A percentile compares a stretch with the other conserved stretches of the same genome.
Evolutionary conservation across 2,329 filamentous ascomycete species (phyloP).

Genomic region (Cercospora sojina): DNA sequence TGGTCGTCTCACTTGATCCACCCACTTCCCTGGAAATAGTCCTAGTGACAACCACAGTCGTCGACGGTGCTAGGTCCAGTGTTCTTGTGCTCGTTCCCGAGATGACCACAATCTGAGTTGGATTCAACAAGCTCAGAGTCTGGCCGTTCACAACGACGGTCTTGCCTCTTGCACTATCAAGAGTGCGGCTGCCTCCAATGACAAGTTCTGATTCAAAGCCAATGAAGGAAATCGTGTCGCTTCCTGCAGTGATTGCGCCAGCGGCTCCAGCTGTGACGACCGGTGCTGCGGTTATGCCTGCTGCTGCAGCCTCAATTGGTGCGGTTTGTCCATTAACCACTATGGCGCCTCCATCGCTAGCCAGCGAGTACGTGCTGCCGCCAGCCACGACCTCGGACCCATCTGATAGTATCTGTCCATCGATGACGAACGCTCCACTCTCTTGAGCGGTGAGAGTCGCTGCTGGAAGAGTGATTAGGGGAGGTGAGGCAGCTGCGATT

Average conservation of each 20-base stretch:
- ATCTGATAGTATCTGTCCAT: neutral
- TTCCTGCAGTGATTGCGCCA: neutral
- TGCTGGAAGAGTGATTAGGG: neutral
- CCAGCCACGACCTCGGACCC: slow-evolving; percentile 4
- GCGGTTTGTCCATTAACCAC: slow-evolving; percentile 7
- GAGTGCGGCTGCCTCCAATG: neutral
- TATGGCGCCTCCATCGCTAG: slow-evolving; percentile 1
- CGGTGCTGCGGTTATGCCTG: neutral
- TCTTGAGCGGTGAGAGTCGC: neutral
- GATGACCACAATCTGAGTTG: slow-evolving; percentile 2
- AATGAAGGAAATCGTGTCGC: neutral
- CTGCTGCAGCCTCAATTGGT: neutral
- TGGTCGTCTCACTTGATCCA: neutral
- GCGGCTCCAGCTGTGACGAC: neutral
- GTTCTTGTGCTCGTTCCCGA: slow-evolving; percentile 1
- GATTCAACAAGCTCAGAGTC: slow-evolving; percentile 6
- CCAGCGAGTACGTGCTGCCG: slow-evolving; percentile 8
- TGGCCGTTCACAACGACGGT: slow-evolving; percentile 2
- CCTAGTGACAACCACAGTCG: neutral
- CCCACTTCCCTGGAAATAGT: neutral
- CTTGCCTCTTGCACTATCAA: neutral
- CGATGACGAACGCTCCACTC: neutral
- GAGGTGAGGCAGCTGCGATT: neutral
- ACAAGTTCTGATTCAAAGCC: neutral
- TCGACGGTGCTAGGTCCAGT: neutral